Conservation (phyloP, 305 asterid genomes). For the Fraxinus sp. region DNA sequence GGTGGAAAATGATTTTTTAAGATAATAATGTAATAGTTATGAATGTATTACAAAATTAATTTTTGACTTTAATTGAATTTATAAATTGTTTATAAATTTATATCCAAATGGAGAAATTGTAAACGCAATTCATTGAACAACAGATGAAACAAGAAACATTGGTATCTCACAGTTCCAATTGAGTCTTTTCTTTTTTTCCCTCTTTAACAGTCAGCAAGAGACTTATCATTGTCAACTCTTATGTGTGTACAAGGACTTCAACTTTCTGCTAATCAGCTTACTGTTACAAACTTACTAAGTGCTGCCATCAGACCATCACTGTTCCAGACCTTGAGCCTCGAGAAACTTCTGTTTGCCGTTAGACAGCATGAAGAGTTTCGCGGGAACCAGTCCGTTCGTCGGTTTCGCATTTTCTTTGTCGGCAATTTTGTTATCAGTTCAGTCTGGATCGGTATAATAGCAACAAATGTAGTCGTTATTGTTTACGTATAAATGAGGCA, state of each 20-base stretch:
- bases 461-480: slow-evolving; percentile 90
- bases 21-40: not conserved
- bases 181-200: too few relatives aligned
- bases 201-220: not conserved
- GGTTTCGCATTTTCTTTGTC: slow-evolving; percentile 64
- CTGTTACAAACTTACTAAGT: slow-evolving; percentile 42
- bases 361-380: slow-evolving; percentile 74
- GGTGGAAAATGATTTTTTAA: not conserved
- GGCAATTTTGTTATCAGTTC: slow-evolving; percentile 24
- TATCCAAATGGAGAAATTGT: too few relatives aligned
- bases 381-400: slow-evolving; percentile 36
- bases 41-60: too few relatives aligned
- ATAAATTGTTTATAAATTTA: too few relatives aligned
- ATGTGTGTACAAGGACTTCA: slow-evolving; percentile 72
- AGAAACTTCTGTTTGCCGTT: slow-evolving; percentile 88
- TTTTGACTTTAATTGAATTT: too few relatives aligned
- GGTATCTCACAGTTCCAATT: too few relatives aligned
- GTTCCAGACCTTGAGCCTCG: slow-evolving; percentile 94
- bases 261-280: slow-evolving; percentile 83
- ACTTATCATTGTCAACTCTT: slow-evolving; percentile 24
- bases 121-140: not conserved
- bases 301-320: slow-evolving; percentile 99
- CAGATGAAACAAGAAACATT: not conserved
- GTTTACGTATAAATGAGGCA: slow-evolving; percentile 84
- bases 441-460: slow-evolving; percentile 62